A percentile compares a stretch with the other conserved stretches of the same genome.
Evolutionary conservation across 2,329 filamentous ascomycete genomes (phyloP).

Genomic region (Trichoderma lentiforme): DNA sequence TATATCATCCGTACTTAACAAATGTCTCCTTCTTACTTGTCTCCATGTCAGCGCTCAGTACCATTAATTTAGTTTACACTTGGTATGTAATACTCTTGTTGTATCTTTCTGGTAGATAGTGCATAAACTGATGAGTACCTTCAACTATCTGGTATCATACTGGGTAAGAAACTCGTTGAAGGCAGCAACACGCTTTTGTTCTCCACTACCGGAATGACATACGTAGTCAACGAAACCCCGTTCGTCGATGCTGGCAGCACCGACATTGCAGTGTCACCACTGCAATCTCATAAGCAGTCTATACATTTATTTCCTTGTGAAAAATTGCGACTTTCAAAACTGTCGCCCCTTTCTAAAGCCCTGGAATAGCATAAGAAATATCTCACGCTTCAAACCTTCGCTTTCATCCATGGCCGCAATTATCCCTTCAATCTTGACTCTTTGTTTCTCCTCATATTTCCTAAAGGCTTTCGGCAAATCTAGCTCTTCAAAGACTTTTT

Average conservation of each 20-base stretch:
- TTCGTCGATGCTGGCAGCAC: neutral
- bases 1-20: neutral
- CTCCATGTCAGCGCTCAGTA: too few species aligned
- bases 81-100: too few species aligned
- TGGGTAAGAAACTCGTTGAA: too few species aligned
- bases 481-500: neutral
- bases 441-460: neutral
- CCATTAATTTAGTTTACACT: too few species aligned
- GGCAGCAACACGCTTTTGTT: too few species aligned
- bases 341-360: neutral
- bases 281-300: too few species aligned
- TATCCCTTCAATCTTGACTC: neutral
- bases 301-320: neutral
- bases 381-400: neutral
- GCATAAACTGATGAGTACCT: too few species aligned
- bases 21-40: neutral
- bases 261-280: too few species aligned
- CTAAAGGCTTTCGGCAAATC: neutral
- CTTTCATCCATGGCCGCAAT: neutral
- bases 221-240: neutral
- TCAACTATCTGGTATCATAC: too few species aligned
- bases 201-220: too few species aligned
- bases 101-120: too few species aligned
- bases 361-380: neutral
- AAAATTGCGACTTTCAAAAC: neutral